Evolutionary conservation across 108 stramenopile species (phyloP), one percentile per base, ranked within the genome.

Genomic region (Mayamaea pseudoterrestris): DNA sequence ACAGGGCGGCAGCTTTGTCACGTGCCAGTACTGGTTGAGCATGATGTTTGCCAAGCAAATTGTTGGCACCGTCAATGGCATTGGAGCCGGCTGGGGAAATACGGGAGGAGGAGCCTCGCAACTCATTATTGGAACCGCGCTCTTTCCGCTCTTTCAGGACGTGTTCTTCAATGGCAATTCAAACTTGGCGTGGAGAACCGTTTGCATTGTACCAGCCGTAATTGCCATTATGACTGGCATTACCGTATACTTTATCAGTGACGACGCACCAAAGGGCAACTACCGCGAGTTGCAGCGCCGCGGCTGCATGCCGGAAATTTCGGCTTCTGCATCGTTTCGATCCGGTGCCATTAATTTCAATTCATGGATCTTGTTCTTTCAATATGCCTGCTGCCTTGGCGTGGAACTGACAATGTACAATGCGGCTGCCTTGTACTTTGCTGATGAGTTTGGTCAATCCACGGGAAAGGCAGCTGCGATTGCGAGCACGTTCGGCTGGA

Each of bases 351-450:
- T 73, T 42, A 85, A 93, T 61, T 25, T 76, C 34, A 93, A 89
- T 64, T 82, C 87, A 2, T 91, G 86, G 89, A 26, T 94, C 27
- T 60, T 94, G 35, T 74, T 74, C 64, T 30, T 84, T 35, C 86
- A 90, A 56, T 94, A 94, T 60, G 89, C 82, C 5, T 71, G 69
- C 54, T 89, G 83, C 80, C 89, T 94, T 50, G 93, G 93, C 29
- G 84, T 91, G 14, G 93, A 94, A 61, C 64, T 94, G 41, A 87
- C 84, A 45, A 76, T 86, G 74, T n/a, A 83, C 77, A 91, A 92
- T 59, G 84, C 76, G 27, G 82, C 83, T 23, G 84, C 89, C 13
- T 41, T 63, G 0, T 94, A 92, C 69, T 94, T 94, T 49, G 55
- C 54, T 39, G 74, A 90, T 49, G 58, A 64, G 36, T 88, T 88